Conservation (phyloP, 306 rosid species). For the Prosopis cineraria region DNA sequence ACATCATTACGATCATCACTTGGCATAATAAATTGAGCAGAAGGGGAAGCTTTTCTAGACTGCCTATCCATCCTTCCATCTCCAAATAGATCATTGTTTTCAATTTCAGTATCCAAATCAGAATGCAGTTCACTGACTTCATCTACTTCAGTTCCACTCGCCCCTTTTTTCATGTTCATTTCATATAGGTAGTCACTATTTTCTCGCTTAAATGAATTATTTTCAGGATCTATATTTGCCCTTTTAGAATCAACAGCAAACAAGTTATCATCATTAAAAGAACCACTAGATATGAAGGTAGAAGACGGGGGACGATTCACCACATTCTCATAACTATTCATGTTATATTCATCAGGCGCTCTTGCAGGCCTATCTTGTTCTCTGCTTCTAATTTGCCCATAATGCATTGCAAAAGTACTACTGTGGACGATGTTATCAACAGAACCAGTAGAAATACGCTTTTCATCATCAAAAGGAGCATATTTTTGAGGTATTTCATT, state of each 20-base stretch:
- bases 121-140: conserved; percentile 37
- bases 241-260: conserved; percentile 41
- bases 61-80: conserved; percentile 45
- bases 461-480: conserved; percentile 37
- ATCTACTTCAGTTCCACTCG: conserved; percentile 43
- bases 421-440: conserved; percentile 31
- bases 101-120: conserved; percentile 48
- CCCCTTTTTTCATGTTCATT: conserved; percentile 43
- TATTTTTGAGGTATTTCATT: conserved; percentile 45
- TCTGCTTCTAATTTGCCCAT: conserved; percentile 32
- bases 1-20: conserved; percentile 45
- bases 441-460: conserved; percentile 43
- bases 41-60: conserved; percentile 44
- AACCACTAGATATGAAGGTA: conserved; percentile 36
- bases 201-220: conserved; percentile 48
- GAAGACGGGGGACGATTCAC: conserved; percentile 41
- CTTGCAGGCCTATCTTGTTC: conserved; percentile 45
- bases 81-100: conserved; percentile 44
- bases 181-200: conserved; percentile 39
- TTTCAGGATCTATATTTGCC: conserved; percentile 44
- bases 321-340: conserved; percentile 40
- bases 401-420: conserved; percentile 41
- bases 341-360: conserved; percentile 33
- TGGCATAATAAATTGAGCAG: conserved; percentile 43
- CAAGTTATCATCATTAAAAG: conserved; percentile 39